Evolutionary conservation across 257 asterid species (phyloP).

Genomic region (Eustoma russellianum): DNA sequence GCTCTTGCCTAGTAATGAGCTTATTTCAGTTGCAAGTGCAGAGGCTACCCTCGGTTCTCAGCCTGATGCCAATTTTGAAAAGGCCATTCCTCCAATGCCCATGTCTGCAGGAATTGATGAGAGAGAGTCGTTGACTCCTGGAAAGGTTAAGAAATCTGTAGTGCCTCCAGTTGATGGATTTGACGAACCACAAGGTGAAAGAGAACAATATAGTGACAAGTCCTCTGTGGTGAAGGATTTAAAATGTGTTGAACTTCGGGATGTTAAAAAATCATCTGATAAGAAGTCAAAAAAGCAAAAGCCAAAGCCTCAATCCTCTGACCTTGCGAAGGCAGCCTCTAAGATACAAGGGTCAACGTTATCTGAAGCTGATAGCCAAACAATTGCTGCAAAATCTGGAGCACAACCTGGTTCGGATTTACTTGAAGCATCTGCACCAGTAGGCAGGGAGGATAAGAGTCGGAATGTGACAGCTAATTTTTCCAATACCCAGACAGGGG

Average conservation of each 20-base stretch:
- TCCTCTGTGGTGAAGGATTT: slow-evolving; percentile 36
- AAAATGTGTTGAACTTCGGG: slow-evolving; percentile 37
- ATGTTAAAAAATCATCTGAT: slow-evolving; percentile 51
- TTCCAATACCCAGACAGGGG: slow-evolving; percentile 16
- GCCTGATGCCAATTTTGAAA: too few species aligned
- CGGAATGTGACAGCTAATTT: slow-evolving; percentile 22
- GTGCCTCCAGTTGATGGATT: slow-evolving; percentile 19
- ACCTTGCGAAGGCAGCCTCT: slow-evolving; percentile 30
- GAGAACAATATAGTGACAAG: slow-evolving; percentile 24
- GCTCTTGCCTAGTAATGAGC: slow-evolving; percentile 20
- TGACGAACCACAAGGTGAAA: slow-evolving; percentile 24
- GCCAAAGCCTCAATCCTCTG: slow-evolving; percentile 50
- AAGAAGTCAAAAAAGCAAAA: slow-evolving; percentile 87
- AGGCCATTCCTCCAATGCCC: too few species aligned
- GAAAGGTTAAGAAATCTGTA: slow-evolving; percentile 18
- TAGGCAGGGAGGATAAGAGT: slow-evolving; percentile 26
- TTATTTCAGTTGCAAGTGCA: slow-evolving; percentile 18
- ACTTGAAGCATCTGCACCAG: slow-evolving; percentile 24
- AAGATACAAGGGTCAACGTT: slow-evolving; percentile 40
- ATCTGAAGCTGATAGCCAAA: slow-evolving; percentile 31
- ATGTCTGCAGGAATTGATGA: slow-evolving; percentile 14
- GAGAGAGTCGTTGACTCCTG: slow-evolving; percentile 14
- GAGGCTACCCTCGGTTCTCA: slow-evolving; percentile 20
- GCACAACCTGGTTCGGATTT: slow-evolving; percentile 19
- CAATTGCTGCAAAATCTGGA: slow-evolving; percentile 26